Conservation (phyloP, 257 asterid genomes). For the Fraxinus quadrangulata region DNA sequence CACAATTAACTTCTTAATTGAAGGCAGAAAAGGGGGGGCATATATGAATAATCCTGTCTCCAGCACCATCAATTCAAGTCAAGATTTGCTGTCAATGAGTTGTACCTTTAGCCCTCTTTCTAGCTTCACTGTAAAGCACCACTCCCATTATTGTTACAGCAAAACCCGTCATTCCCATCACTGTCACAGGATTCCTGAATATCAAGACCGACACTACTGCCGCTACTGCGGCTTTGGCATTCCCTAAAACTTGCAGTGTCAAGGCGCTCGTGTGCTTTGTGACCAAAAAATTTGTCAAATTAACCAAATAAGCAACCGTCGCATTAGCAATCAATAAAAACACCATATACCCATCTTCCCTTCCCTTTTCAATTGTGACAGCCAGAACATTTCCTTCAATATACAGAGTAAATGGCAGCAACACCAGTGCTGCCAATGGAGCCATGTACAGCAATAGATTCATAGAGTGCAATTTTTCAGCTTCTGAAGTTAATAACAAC, state of each 20-base stretch:
- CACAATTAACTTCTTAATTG: slow-evolving; percentile 33
- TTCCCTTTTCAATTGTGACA: slow-evolving; percentile 61
- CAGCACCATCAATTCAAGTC: slow-evolving; percentile 18
- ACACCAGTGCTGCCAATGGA: slow-evolving; percentile 84
- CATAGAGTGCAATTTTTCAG: slow-evolving; percentile 92
- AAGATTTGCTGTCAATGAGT: slow-evolving; percentile 57
- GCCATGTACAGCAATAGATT: slow-evolving; percentile 93
- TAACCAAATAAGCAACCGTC: slow-evolving; percentile 89
- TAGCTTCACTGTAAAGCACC: slow-evolving; percentile 91
- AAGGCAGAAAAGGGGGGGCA: slow-evolving; percentile 29
- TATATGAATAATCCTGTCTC: slow-evolving; percentile 22
- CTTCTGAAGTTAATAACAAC: slow-evolving; percentile 74
- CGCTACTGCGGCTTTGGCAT: slow-evolving; percentile 97
- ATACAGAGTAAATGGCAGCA: slow-evolving; percentile 76
- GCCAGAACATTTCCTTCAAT: slow-evolving; percentile 86
- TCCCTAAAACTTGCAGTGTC: slow-evolving; percentile 91
- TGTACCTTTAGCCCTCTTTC: slow-evolving; percentile 76
- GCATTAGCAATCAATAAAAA: slow-evolving; percentile 69
- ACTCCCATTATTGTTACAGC: slow-evolving; percentile 91
- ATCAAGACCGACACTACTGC: slow-evolving; percentile 93
- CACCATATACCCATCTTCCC: slow-evolving; percentile 65
- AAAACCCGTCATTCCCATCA: slow-evolving; percentile 92
- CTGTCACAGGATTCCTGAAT: slow-evolving; percentile 90
- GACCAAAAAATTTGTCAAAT: slow-evolving; percentile 86
- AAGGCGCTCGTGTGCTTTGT: slow-evolving; percentile 92